Evolutionary conservation across 306 rosid genomes (phyloP).

Genomic region (Senna siamea): DNA sequence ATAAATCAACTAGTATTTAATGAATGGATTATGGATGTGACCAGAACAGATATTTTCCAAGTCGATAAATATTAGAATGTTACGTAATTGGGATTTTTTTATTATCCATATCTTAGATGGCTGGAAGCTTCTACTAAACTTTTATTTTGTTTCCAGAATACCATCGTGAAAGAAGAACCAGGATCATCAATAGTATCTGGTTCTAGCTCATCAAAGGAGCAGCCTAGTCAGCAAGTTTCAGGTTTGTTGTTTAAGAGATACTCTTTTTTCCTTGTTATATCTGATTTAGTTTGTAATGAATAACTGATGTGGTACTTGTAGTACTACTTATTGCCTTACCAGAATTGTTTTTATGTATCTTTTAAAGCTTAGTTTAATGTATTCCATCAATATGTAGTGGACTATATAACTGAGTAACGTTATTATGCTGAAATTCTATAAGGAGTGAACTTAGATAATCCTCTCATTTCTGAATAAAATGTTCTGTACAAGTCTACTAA

Average conservation of each 20-base stretch:
- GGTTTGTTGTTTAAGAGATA: conserved; percentile 50
- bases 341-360: background rate
- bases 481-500: too few species aligned
- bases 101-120: conserved; percentile 16
- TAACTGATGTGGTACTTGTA: background rate
- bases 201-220: conserved; percentile 69
- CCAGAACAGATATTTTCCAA: background rate
- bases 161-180: conserved; percentile 50
- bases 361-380: background rate
- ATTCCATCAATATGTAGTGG: background rate
- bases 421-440: background rate
- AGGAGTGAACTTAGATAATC: background rate
- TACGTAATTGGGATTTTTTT: conserved; percentile 10
- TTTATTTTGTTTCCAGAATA: conserved; percentile 54
- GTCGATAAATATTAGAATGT: conserved; percentile 23
- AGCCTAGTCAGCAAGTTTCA: conserved; percentile 53
- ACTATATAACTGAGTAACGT: background rate
- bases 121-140: conserved; percentile 30
- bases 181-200: conserved; percentile 65
- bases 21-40: conserved; percentile 1
- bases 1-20: conserved; percentile 21
- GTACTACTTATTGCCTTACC: conserved; percentile 9
- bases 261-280: background rate
- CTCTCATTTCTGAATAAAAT: background rate
- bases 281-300: conserved; percentile 24